Base-by-base conservation (phyloP, 805 yeast species). In the Schwanniomyces vanrijiae region DNA sequence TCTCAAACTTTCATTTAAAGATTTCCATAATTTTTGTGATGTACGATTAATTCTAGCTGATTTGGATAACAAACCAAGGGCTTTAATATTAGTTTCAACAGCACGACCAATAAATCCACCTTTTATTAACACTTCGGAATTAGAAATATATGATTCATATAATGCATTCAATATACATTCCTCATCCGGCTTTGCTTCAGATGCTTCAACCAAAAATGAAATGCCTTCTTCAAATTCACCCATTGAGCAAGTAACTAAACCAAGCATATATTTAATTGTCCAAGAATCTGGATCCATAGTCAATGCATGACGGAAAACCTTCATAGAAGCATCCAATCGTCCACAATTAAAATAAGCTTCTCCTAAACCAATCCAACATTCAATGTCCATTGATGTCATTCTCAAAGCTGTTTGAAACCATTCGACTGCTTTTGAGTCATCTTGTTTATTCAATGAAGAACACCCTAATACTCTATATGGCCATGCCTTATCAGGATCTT, bases 341-440 rank as follows among this genome's bases (percentile, higher is more conserved):
- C 99, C 99, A 63, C 94, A 82, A 21, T 83, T 80, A 45, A 78
- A 73, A 63, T 94, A 94, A 0, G 97, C 92, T 62, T 94, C 98
- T n/a, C 99, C 99, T n/a, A 94, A 71, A 0, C 97, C 97, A 24
- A 87, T 73, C 97, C 98, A 92, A 2, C 96, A 85, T 53, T 88
- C 85, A 1, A 80, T 62, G 64, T 94, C 97, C 44, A 59, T 52
- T 0, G 86, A 71, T 37, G 83, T 71, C 52, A 86, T 69, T 51
- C 97, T 76, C 42, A 94, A 71, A 1, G 97, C 90, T 22, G 83
- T 79, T 65, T 94, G 99, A 60, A 89, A 90, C 80, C 88, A 83
- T 64, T 88, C 92, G 40, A 92, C 86, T 0, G 99, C 96, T 46
- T 82, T 83, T 1, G 81, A 82, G 52, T 82, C 88, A 54, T 86